Conservation (phyloP, 768 basidiomycete genomes). For the Coprinopsis sp. region DNA sequence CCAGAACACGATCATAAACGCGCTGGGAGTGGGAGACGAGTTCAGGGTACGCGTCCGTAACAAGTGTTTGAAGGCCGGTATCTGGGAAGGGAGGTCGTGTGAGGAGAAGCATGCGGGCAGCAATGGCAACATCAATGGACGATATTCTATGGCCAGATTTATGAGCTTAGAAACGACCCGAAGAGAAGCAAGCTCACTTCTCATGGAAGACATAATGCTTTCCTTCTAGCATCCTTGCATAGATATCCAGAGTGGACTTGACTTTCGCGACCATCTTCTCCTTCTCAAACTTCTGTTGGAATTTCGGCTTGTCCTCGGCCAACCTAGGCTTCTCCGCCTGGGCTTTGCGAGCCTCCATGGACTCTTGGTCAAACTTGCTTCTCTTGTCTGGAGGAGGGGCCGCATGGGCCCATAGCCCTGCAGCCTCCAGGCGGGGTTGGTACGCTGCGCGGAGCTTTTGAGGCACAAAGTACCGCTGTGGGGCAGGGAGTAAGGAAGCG, state of each 20-base stretch:
- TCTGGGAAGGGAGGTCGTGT: constrained; percentile 58
- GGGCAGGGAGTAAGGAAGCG: constrained; percentile 53
- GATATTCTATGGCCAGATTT: constrained; percentile 42
- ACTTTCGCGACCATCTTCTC: constrained; percentile 67
- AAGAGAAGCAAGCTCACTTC: constrained; percentile 29
- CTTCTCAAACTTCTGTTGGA: constrained; percentile 55
- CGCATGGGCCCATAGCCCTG: constrained; percentile 52
- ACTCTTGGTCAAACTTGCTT: constrained; percentile 33
- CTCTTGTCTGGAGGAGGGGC: constrained; percentile 35
- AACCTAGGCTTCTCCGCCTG: constrained; percentile 24
- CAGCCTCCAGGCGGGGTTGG: constrained; percentile 53
- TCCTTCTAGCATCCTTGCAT: constrained; percentile 49
- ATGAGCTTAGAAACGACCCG: neutral
- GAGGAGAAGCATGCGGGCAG: constrained; percentile 64
- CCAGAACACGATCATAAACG: constrained; percentile 32
- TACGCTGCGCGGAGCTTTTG: constrained; percentile 54
- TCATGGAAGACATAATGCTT: constrained; percentile 49
- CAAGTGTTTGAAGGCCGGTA: constrained; percentile 47
- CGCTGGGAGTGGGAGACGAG: constrained; percentile 56
- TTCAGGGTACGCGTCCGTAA: constrained; percentile 51
- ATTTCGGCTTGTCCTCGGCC: constrained; percentile 26
- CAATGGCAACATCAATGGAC: constrained; percentile 59
- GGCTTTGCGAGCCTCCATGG: constrained; percentile 26
- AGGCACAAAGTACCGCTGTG: constrained; percentile 73
- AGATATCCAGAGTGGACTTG: constrained; percentile 50